Base-by-base conservation (phyloP, 805 yeast species). In the Myxozyma monticola region DNA sequence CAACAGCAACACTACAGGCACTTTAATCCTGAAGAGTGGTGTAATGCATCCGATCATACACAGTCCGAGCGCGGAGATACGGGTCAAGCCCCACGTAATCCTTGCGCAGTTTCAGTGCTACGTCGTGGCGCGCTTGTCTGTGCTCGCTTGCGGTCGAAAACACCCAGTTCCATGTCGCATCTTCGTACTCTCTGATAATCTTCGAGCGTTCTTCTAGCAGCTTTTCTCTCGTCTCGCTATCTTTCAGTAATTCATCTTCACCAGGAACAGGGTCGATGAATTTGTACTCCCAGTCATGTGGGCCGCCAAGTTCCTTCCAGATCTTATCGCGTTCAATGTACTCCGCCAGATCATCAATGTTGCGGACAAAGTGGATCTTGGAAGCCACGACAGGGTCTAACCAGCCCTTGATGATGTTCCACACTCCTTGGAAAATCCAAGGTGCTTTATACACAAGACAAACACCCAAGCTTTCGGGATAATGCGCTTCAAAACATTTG, bases 321-420 rank as follows among this genome's bases (percentile, higher is more conserved):
- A 93, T 75, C 61, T 79, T 73, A 24, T 78, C 71, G 25, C 69
- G 64, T 38, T 78, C 81, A 34, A 91, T 79, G 65, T 72, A 80
- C 59, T 84, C 75, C 40, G 72, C 73, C 61, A 91, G 69, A 48
- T 93, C 97, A 49, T 80, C 77, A 22, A 72, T 66, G 57, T 74
- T 74, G 63, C 85, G 84, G 21, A 96, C 86, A 70, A 91, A 93
- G 37, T 80, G 78, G 61, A 93, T 88, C 69, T 91, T 91, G 22
- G 91, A 76, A 0, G 96, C 96, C 48, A 91, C 97, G 21, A 88
- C 96, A 2, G 98, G 98, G 66, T 93, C 98, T 49, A 91, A 74
- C 98, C 97, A 91, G 61, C 84, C 83, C 68, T 88, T 88, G 62
- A 93, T 81, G 60, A 91, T 80, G 60, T 83, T 85, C 98, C 99